Base-by-base conservation (phyloP, 2,329 filamentous ascomycete genomes). In the Pezizomycotina sp. region DNA sequence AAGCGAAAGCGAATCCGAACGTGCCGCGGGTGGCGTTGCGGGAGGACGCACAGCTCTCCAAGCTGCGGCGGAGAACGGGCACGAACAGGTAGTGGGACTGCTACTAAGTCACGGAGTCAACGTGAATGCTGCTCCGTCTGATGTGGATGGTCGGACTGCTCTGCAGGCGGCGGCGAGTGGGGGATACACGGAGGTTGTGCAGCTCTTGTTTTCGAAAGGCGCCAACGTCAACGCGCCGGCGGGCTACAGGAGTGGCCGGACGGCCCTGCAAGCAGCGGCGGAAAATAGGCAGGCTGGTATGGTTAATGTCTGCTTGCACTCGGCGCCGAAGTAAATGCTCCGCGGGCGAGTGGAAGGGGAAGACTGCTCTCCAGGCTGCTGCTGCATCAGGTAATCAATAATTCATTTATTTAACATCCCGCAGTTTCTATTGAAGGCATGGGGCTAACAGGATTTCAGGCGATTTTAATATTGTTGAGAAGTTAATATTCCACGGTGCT, bases 381-480 rank as follows among this genome's bases (percentile, higher is more conserved):
- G n/a, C n/a, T n/a, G n/a, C n/a, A n/a, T n/a, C n/a, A n/a, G n/a
- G n/a, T n/a, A n/a, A n/a, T n/a, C n/a, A n/a, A n/a, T n/a, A n/a
- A n/a, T n/a, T n/a, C n/a, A n/a, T n/a, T n/a, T n/a, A n/a, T n/a
- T n/a, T n/a, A n/a, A n/a, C n/a, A n/a, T n/a, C n/a, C n/a, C n/a
- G n/a, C n/a, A n/a, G n/a, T n/a, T n/a, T n/a, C n/a, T n/a, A n/a
- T n/a, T n/a, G n/a, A n/a, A n/a, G n/a, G n/a, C n/a, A n/a, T n/a
- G n/a, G n/a, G n/a, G n/a, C n/a, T n/a, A n/a, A n/a, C n/a, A n/a
- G n/a, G n/a, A n/a, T n/a, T n/a, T n/a, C n/a, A n/a, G 31, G 31
- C 21, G 23, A 34, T 16, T 22, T 34, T 14, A 25, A 34, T 27
- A n/a, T 34, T 26, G 31, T 34, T 5, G 22, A 27, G 31, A 26